Evolutionary conservation across 1,284 basidiomycete species (phyloP).

Genomic region (Tausonia pullulans): DNA sequence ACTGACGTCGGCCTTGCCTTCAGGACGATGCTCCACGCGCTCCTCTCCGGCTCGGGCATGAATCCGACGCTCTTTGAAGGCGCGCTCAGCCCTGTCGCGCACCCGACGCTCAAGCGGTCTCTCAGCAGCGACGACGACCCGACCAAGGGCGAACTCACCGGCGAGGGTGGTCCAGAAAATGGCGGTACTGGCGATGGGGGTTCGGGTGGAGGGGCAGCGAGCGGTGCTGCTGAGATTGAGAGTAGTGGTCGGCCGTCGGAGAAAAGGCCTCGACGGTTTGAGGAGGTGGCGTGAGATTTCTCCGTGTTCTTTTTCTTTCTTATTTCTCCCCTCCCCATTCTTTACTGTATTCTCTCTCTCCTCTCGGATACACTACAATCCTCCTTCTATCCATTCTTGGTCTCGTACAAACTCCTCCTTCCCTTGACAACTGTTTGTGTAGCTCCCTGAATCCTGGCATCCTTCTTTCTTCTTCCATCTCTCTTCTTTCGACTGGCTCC

Average conservation of each 20-base stretch:
- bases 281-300: background rate
- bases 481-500: no score
- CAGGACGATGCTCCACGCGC: conserved; percentile 6
- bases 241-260: no score
- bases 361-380: no score
- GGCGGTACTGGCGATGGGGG: no score
- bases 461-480: no score
- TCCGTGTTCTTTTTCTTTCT: background rate
- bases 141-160: background rate
- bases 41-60: background rate
- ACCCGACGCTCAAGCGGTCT: background rate
- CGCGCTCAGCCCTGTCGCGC: background rate
- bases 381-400: no score
- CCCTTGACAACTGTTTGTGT: no score
- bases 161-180: background rate
- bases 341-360: no score
- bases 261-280: no score
- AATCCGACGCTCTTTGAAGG: conserved; percentile 2
- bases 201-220: background rate
- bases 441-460: no score
- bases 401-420: no score
- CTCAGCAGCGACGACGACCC: background rate
- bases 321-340: background rate
- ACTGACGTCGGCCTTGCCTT: no score
- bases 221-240: background rate